Conservation (phyloP, 768 basidiomycete species). For the Hericium coralloides region DNA sequence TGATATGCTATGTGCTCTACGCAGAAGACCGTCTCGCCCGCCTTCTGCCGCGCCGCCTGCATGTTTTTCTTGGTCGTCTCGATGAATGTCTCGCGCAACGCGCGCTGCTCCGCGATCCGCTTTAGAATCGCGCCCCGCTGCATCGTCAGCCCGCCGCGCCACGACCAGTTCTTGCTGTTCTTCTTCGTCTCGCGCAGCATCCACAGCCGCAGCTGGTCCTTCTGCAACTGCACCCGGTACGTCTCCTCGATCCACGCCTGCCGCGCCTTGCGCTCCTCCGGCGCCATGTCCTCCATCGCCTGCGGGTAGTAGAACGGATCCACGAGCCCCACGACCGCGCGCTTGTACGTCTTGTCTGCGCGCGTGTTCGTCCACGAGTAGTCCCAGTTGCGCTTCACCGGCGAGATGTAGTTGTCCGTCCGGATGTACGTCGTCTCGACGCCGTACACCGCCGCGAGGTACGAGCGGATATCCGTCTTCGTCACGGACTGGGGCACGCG, state of each 20-base stretch:
- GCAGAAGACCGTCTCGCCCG: slow-evolving; percentile 3
- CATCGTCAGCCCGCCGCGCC: slow-evolving; percentile 28
- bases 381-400: slow-evolving; percentile 26
- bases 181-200: slow-evolving; percentile 28
- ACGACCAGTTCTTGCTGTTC: slow-evolving; percentile 29
- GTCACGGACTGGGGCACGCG: slow-evolving; percentile 84
- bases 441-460: slow-evolving; percentile 78
- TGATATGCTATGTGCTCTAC: too few relatives aligned
- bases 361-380: slow-evolving; percentile 20
- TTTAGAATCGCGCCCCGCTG: slow-evolving; percentile 42
- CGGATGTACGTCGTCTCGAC: slow-evolving; percentile 89
- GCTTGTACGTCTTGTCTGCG: slow-evolving; percentile 65
- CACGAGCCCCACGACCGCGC: slow-evolving; percentile 83
- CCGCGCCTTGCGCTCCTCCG: slow-evolving; percentile 42
- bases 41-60: slow-evolving; percentile 11
- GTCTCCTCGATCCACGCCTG: slow-evolving; percentile 56
- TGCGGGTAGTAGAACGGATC: slow-evolving; percentile 93
- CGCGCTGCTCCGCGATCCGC: slow-evolving; percentile 38
- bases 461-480: slow-evolving; percentile 86
- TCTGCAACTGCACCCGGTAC: slow-evolving; percentile 38
- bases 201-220: slow-evolving; percentile 24
- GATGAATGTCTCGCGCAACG: slow-evolving; percentile 32
- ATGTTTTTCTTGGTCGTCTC: slow-evolving; percentile 26
- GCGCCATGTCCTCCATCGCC: slow-evolving; percentile 67
- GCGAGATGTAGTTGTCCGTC: slow-evolving; percentile 82